These are phyloP conservation scores for Leccinum angustisporum DNA, from an alignment of 1,284 basidiomycete genomes.

Conservation along the genomic window DNA sequence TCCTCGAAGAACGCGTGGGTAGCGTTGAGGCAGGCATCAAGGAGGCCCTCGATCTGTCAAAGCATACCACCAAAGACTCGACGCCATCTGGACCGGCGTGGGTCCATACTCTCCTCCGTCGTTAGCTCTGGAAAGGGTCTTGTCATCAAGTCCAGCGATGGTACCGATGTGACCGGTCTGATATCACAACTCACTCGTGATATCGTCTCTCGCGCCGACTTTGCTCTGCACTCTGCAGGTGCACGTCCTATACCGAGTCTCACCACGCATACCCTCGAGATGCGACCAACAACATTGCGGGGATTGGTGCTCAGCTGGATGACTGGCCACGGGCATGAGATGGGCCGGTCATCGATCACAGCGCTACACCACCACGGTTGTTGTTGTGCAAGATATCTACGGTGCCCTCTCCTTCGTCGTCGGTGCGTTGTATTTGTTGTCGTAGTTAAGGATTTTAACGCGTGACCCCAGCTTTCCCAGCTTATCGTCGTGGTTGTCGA, in stretches of 20 bases:
- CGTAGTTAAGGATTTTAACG: no score
- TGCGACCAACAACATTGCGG: constrained; percentile 49
- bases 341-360: constrained; percentile 79
- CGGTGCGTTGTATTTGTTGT: no score
- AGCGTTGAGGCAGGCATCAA: constrained; percentile 68
- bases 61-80: constrained; percentile 44
- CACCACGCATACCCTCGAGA: constrained; percentile 76
- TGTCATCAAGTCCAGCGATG: constrained; percentile 74
- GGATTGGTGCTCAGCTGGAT: constrained; percentile 51
- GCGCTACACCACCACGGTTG: constrained; percentile 61
- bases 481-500: no score
- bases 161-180: constrained; percentile 71
- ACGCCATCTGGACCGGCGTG: constrained; percentile 37
- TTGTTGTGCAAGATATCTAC: no score
- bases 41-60: constrained; percentile 67
- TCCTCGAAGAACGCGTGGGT: constrained; percentile 62
- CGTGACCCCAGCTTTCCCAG: no score
- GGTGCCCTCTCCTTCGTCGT: no score
- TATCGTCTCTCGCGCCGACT: constrained; percentile 79
- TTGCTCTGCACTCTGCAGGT: no score
- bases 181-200: constrained; percentile 79
- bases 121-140: constrained; percentile 47
- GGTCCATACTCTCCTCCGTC: constrained; percentile 44
- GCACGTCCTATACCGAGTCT: constrained; percentile 78
- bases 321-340: constrained; percentile 59